Percentiles rank a stretch among this genome's conserved stretches.
Conservation (phyloP, 768 basidiomycete species). For the Krasilnikovozyma curviuscula region DNA sequence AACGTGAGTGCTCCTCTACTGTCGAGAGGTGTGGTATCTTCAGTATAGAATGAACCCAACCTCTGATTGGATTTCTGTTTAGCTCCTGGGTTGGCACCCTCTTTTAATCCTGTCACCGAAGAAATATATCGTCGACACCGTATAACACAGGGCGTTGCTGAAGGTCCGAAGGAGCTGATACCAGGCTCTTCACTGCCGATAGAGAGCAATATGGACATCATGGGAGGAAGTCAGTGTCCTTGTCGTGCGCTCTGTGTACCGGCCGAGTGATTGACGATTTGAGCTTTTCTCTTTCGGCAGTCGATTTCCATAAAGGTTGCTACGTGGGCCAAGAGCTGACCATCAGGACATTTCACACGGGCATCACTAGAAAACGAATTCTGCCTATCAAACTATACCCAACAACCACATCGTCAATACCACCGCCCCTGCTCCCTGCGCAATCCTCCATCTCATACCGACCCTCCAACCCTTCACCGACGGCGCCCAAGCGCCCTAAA, state of each 20-base stretch:
- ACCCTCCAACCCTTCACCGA: too few relatives aligned
- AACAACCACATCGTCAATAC: too few relatives aligned
- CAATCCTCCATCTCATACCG: too few relatives aligned
- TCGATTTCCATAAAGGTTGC: conserved; percentile 94
- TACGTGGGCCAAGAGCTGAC: conserved; percentile 96
- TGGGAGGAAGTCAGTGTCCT: conserved; percentile 61
- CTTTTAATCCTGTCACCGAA: too few relatives aligned
- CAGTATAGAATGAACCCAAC: too few relatives aligned
- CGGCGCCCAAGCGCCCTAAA: too few relatives aligned
- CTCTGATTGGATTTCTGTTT: too few relatives aligned
- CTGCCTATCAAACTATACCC: conserved; percentile 50
- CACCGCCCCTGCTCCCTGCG: too few relatives aligned
- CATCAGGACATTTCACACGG: conserved; percentile 88
- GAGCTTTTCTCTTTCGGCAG: conserved; percentile 26
- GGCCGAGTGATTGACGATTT: not conserved
- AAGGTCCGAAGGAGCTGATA: conserved; percentile 56
- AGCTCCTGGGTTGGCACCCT: too few relatives aligned
- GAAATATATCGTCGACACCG: conserved; percentile 50
- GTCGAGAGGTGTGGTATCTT: too few relatives aligned
- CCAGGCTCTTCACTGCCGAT: conserved; percentile 71
- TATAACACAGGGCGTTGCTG: conserved; percentile 65
- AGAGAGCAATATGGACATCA: conserved; percentile 83
- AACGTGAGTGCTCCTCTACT: conserved; percentile 39
- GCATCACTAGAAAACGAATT: conserved; percentile 72
- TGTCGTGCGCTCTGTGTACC: not conserved